A percentile compares a stretch with the other conserved stretches of the same genome.
Evolutionary conservation across 345 rosid genomes (phyloP).

Genomic region (Isatis tinctoria): DNA sequence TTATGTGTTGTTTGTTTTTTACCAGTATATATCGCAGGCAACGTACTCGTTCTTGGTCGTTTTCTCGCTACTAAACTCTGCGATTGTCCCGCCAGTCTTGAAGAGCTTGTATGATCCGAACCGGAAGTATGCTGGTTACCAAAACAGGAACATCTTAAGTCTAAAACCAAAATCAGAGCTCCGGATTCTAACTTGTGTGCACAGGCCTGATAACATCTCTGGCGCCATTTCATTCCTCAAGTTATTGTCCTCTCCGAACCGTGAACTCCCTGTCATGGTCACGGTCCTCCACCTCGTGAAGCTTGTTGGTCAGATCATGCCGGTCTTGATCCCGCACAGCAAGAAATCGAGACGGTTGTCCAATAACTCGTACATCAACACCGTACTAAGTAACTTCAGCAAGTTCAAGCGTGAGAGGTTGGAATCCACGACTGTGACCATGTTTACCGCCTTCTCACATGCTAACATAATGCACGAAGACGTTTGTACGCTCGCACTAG

Average conservation of each 20-base stretch:
- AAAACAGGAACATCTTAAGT: not conserved
- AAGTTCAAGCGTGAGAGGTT: not conserved
- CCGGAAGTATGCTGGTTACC: constrained; percentile 14
- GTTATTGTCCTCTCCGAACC: constrained; percentile 6
- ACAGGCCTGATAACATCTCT: constrained; percentile 34
- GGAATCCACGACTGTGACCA: not conserved
- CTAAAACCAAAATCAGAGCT: constrained; percentile 29
- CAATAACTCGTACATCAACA: constrained; percentile 15
- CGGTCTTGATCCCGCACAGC: constrained; percentile 40
- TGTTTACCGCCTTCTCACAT: constrained; percentile 14
- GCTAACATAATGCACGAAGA: constrained; percentile 21
- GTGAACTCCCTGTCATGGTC: constrained; percentile 15
- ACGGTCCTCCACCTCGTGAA: constrained; percentile 48
- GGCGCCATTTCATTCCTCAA: constrained; percentile 25
- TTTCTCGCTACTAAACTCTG: constrained; percentile 1
- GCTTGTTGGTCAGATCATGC: constrained; percentile 38
- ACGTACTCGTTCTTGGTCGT: constrained; percentile 4
- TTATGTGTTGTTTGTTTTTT: not conserved
- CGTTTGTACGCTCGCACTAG: constrained; percentile 8
- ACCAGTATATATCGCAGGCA: constrained; percentile 11
- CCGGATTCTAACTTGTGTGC: constrained; percentile 43
- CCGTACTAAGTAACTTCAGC: not conserved
- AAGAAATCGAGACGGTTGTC: not conserved
- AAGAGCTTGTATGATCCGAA: constrained; percentile 6
- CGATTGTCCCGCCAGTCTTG: constrained; percentile 2